Evolutionary conservation across 2,329 filamentous ascomycete genomes (phyloP), one percentile per base, ranked within the genome.

Genomic region (Neopestalotiopsis rosae): DNA sequence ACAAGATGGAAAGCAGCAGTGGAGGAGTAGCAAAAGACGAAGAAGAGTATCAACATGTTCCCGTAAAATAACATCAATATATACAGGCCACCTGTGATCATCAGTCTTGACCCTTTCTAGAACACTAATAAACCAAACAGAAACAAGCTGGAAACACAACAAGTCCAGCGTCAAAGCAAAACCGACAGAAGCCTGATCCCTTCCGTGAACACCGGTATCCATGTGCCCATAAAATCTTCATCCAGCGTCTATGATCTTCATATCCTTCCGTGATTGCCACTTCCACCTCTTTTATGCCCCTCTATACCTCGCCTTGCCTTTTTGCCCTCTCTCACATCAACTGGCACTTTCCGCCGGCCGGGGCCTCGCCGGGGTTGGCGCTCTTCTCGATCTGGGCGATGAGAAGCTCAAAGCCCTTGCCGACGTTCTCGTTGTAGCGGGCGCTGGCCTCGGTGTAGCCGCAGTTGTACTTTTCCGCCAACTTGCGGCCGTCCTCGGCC

Each of bases 361-460:
- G 86, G 7, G 94, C 91, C 82, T 97, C 94, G 76, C 91, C 91
- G 1, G 95, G 95, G 78, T 97, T 97, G 82, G 97, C 93, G 32
- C 92, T 91, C 83, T 97, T 97, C 83, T 99, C 96, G 72, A 99
- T 95, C 85, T 98, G 93, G 63, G 88, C 93, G 76, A 99, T 94
- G 85, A 99, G 91, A 72, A 97, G 87, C 82, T 98, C 95, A 78
- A 99, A 99, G 2, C 94, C 94, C 81, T 94, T 95, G 75, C 88
- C 87, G 63, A 99, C 96, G 79, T 98, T 97, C 84, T 95, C 94
- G 80, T 98, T 95, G 82, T 96, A 97, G 69, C 95, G 90, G 34
- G 96, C 96, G 78, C 93, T 97, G 68, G 96, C 94, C 83, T 99
- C 96, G 62, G 94, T 97, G 89, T 94, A 98, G 49, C 92, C 94